These are phyloP conservation scores for Coemansia asiatica DNA, from an alignment of 192 early-diverging fungal genomes.

Conservation along the genomic window DNA sequence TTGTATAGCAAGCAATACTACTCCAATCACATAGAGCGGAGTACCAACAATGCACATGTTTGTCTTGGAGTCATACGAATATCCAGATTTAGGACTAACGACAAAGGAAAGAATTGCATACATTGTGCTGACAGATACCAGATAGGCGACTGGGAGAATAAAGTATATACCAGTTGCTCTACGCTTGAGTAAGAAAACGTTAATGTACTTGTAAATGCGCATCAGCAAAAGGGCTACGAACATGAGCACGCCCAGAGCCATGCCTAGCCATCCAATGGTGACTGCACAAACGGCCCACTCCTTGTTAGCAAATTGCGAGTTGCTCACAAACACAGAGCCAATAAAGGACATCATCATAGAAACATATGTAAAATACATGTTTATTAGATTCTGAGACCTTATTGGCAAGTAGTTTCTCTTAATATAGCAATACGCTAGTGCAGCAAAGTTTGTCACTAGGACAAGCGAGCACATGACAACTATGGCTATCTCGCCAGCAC, in stretches of 20 bases:
- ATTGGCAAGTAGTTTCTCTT: constrained; percentile 44
- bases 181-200: constrained; percentile 35
- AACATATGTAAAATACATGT: constrained; percentile 40
- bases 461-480: constrained; percentile 34
- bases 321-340: constrained; percentile 18
- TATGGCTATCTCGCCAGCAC: constrained; percentile 27
- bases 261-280: constrained; percentile 40
- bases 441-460: constrained; percentile 21
- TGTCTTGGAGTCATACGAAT: constrained; percentile 20
- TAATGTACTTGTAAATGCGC: constrained; percentile 43
- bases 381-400: constrained; percentile 31
- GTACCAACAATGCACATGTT: constrained; percentile 24
- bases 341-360: constrained; percentile 45
- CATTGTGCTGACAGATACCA: constrained; percentile 9
- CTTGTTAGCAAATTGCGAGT: constrained; percentile 17
- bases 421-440: constrained; percentile 27
- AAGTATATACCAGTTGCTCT: constrained; percentile 31
- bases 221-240: constrained; percentile 37
- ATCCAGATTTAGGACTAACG: constrained; percentile 17
- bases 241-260: constrained; percentile 34
- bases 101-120: constrained; percentile 36
- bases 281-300: constrained; percentile 39
- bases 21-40: constrained; percentile 30
- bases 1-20: constrained; percentile 28
- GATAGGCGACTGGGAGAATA: constrained; percentile 21